Evolutionary conservation across 306 rosid species (phyloP), one percentile per base, ranked within the genome.

Genomic region (Casuarina equisetifolia): DNA sequence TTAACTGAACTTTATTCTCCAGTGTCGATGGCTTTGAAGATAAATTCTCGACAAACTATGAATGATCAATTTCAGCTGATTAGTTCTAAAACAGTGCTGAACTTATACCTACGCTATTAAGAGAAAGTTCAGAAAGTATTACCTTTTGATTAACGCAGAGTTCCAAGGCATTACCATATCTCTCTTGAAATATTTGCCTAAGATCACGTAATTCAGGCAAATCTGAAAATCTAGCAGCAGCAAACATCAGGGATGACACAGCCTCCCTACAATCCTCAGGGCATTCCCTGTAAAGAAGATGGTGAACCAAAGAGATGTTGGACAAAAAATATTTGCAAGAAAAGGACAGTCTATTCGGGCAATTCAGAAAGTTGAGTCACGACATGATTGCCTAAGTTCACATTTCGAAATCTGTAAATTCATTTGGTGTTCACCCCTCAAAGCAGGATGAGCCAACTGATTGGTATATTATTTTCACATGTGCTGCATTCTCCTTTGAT

Each of bases 191-290:
- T 50, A 82, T 82, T 77, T 92, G 93, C 79, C 99, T 86, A 20
- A 92, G 92, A 19, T 95, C 96, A 11, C 98, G 99, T 80, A 95
- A 80, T 85, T 95, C 99, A 43, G 99, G 99, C 80, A 95, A 83
- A 89, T 95, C 97, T 63, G 97, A 95, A 87, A 92, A 92, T 81
- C 97, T 82, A 58, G 99, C 98, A 19, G 99, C 98, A 4, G 98
- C 94, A 83, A 85, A 49, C 97, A 90, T 90, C 74, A 92, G 76
- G 72, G 96, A 89, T 4, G 99, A 84, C 77, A 91, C 84, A 82
- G 98, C 90, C 67, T 90, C 92, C 83, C 89, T 79, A 73, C 92
- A 90, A 55, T 95, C 96, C 88, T 95, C 97, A 4, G 98, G 99
- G 87, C 99, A 95, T 81, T 92, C 97, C 62, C 99, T 95, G 81